Evolutionary conservation across 163 green algal species (phyloP), one percentile per base, ranked within the genome.

Genomic region (Scenedesmus sp.): DNA sequence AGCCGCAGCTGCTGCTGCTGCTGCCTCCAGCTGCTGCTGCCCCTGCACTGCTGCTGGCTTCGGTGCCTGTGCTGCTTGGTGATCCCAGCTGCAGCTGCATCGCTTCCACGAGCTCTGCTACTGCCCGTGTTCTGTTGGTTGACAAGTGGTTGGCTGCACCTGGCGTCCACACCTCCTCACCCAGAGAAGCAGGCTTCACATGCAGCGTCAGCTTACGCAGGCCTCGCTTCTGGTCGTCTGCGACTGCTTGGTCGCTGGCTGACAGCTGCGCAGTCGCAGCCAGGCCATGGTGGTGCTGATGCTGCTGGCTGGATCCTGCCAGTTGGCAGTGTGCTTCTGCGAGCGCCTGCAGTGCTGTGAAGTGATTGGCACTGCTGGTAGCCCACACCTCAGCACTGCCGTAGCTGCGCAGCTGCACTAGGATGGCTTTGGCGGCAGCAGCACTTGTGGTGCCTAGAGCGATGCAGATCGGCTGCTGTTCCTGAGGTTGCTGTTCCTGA

Each of bases 291-390:
- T 0, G 79, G 43, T 37, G 42, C 42, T 72, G 42, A 7, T 89
- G 43, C 12, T 85, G 46, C 70, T 33, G 72, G 22, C 6, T 35
- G 56, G 56, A 22, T 3, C n/a, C 20, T 9, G 78, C 78, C 26
- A 83, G 68, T 43, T 40, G 16, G 30, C 26, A n/a, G 40, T 84
- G 30, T 24, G 72, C 85, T 40, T 85, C 70, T 59, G 46, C 85
- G 9, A 90, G 33, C 18, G 46, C 85, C 49, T n/a, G 20, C 3
- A 90, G 9, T 12, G 85, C 72, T 40, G 70, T 90, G 72, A 83
- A 85, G 44, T 90, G 85, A 33, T 90, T 90, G n/a, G 85, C 85
- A 7, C 49, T n/a, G 49, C 85, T 90, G 9, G 70, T 90, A 20
- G 85, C 85, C 85, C 85, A 90, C 7, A 90, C 43, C 49, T 90